A percentile compares a stretch with the other conserved stretches of the same genome.
Evolutionary conservation across 2,329 filamentous ascomycete genomes (phyloP).

Genomic region (Pleomassaria siparia): DNA sequence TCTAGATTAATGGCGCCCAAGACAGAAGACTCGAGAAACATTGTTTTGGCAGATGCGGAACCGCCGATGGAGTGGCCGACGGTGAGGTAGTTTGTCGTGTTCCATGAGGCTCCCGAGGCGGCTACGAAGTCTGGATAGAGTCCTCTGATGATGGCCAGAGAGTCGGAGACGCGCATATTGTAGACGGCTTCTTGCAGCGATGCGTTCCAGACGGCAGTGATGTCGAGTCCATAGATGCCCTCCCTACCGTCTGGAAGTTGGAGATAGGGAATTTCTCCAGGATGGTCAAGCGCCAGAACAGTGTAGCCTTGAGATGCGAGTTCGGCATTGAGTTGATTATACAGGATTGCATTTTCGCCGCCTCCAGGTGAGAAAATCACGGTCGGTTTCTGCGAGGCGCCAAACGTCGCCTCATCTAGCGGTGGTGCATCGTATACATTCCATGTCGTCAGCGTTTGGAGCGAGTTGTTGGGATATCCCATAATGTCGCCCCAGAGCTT

Average conservation of each 20-base stretch:
- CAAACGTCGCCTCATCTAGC: constrained; percentile 5
- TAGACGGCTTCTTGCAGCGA: constrained; percentile 14
- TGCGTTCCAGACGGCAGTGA: constrained; percentile 9
- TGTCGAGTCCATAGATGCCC: constrained; percentile 9
- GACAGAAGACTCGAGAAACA: constrained; percentile 10
- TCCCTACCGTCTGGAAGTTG: constrained; percentile 2
- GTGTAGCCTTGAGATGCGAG: constrained; percentile 15
- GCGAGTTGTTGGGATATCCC: constrained; percentile 5
- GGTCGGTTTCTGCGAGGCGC: constrained; percentile 6
- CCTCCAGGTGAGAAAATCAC: constrained; percentile 14
- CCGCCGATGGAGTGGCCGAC: constrained; percentile 26
- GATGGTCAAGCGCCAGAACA: constrained; percentile 15
- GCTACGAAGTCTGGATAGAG: constrained; percentile 7
- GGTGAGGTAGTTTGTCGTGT: constrained; percentile 14
- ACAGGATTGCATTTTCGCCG: constrained; percentile 8
- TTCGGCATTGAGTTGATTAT: constrained; percentile 8
- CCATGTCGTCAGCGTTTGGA: constrained; percentile 9
- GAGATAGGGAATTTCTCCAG: constrained; percentile 13
- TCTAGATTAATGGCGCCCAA: constrained; percentile 16
- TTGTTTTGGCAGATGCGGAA: constrained; percentile 14
- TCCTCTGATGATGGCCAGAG: constrained; percentile 10
- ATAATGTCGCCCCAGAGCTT: constrained; percentile 16
- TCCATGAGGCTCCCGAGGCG: constrained; percentile 4
- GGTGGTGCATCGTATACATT: constrained; percentile 5
- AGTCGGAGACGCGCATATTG: constrained; percentile 19